Evolutionary conservation across 768 basidiomycete genomes (phyloP), one percentile per base, ranked within the genome.

Genomic region (Trametes sanguinea): DNA sequence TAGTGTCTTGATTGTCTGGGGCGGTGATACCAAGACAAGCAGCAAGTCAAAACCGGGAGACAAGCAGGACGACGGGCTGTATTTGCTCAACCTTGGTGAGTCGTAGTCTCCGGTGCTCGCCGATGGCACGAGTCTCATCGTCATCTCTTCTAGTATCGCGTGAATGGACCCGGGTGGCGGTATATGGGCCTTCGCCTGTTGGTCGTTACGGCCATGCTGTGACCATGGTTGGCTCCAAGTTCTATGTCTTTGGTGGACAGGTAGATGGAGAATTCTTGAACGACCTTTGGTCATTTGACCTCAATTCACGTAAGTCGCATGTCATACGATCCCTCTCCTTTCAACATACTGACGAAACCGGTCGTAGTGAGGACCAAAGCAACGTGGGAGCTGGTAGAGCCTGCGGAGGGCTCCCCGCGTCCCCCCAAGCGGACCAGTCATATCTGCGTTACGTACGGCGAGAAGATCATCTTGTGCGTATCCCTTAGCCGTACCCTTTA

Each of bases 131-230:
- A 42, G 47, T 57, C 51, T 62, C 37, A 52, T 44, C 16, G 33
- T 40, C 35, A 55, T 29, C 27, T 16, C 9, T 1, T 50, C 11
- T 67, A 98, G 95, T 91, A 58, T 90, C 94, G 2, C 86, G 91
- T 65, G 97, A 98, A 73, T 99, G 97, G 97, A 97, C 94, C 39
- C 84, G 87, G 45, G 90, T 97, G 16, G 79, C 86, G 2, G 88
- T 94, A 7, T 78, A 86, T 52, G 90, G 93, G 0, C 80, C 87
- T 2, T 81, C 87, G 0, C 97, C 97, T 0, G 82, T 83, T 6
- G 97, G 97, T 10, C 83, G 97, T 54, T 98, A 99, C 71, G 97
- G 97, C 0, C 97, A 99, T 75, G 90, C 95, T 1, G 95, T 95
- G 11, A 87, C 92, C 9, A 95, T 99, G 90, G 83, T 84, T 46